These are phyloP conservation scores for Debaryomyces sp. DNA, from an alignment of 1,139 yeast species.

Conservation along the genomic window DNA sequence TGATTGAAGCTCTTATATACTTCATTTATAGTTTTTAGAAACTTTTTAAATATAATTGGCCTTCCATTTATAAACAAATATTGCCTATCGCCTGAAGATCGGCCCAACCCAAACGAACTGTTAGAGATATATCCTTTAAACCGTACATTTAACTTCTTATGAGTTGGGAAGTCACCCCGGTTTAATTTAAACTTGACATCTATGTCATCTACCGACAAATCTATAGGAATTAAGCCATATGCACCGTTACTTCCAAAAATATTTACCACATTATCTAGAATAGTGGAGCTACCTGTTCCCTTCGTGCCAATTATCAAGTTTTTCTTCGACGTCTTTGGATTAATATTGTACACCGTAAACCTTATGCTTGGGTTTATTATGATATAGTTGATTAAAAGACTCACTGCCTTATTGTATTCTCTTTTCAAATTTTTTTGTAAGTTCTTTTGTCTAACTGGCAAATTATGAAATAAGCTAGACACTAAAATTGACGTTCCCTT, in stretches of 20 bases:
- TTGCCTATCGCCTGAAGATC: conserved; percentile 75
- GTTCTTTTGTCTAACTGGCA: conserved; percentile 78
- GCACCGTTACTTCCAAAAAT: conserved; percentile 71
- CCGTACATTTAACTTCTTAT: conserved; percentile 21
- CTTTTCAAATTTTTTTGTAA: conserved; percentile 66
- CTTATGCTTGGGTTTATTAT: conserved; percentile 60
- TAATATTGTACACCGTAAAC: conserved; percentile 59
- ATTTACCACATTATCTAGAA: conserved; percentile 58
- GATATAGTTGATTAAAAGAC: conserved; percentile 68
- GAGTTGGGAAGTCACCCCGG: conserved; percentile 15
- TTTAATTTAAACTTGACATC: conserved; percentile 22
- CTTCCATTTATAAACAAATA: conserved; percentile 70
- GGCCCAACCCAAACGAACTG: conserved; percentile 70
- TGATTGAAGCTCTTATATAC: conserved; percentile 70
- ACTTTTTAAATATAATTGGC: conserved; percentile 63
- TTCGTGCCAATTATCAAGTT: conserved; percentile 51
- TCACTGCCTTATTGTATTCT: conserved; percentile 70
- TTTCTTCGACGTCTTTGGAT: conserved; percentile 47
- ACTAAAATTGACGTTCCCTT: conserved; percentile 63
- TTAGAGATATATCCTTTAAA: conserved; percentile 70
- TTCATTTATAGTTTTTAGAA: conserved; percentile 69
- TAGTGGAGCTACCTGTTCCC: conserved; percentile 39
- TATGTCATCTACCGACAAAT: conserved; percentile 28
- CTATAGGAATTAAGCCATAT: conserved; percentile 56
- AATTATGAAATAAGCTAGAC: conserved; percentile 54